These are phyloP conservation scores for Ogataea nonfermentans DNA, from an alignment of 805 yeast genomes.

Conservation along the genomic window DNA sequence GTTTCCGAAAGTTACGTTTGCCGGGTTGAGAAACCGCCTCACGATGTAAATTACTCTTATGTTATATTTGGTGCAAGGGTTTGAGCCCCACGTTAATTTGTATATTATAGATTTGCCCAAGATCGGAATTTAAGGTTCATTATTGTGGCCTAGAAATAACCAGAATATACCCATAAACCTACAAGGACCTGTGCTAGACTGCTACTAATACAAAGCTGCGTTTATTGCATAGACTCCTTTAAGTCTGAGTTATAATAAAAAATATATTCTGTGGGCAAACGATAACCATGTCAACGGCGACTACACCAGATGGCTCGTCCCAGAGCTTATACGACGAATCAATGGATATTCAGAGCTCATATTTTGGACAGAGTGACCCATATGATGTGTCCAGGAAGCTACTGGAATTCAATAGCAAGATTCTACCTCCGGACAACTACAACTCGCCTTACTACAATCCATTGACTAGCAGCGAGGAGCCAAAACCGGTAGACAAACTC, in stretches of 20 bases:
- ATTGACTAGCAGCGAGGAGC: conserved; percentile 29
- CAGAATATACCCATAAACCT: too few relatives aligned
- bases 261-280: not conserved
- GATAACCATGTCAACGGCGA: conserved; percentile 7
- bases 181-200: too few relatives aligned
- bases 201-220: too few relatives aligned
- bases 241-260: not conserved
- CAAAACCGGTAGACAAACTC: conserved; percentile 46
- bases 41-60: conserved; percentile 1
- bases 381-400: conserved; percentile 16
- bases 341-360: conserved; percentile 6
- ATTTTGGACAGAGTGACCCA: conserved; percentile 9
- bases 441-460: conserved; percentile 38
- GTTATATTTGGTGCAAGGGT: conserved; percentile 7
- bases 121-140: conserved; percentile 1
- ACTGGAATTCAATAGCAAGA: conserved; percentile 22
- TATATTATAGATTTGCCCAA: not conserved
- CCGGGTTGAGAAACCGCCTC: conserved; percentile 4
- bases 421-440: conserved; percentile 33
- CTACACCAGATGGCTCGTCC: conserved; percentile 6
- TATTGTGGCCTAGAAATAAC: not conserved
- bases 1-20: conserved; percentile 14
- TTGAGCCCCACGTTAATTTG: not conserved
- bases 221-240: not conserved
- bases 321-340: conserved; percentile 10